A percentile compares a stretch with the other conserved stretches of the same genome.
Conservation (phyloP, 768 basidiomycete species). For the Suillus subaureus region DNA sequence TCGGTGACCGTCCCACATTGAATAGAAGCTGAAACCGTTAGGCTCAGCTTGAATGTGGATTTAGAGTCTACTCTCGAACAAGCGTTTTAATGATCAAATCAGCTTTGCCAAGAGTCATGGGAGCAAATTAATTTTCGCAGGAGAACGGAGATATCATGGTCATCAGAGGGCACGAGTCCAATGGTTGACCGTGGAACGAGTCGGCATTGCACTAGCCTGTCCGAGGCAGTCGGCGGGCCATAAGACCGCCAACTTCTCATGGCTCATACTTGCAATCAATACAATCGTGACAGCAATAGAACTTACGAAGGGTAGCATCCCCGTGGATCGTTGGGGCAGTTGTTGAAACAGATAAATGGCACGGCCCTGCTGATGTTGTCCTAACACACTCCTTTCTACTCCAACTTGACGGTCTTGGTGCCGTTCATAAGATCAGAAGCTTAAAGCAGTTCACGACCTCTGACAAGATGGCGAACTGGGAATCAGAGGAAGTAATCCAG, state of each 20-base stretch:
- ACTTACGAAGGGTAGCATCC: neutral
- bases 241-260: neutral
- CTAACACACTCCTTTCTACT: constrained; percentile 1
- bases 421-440: neutral
- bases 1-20: neutral
- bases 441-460: neutral
- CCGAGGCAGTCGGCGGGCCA: neutral
- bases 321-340: neutral
- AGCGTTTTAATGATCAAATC: neutral
- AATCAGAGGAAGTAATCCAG: constrained; percentile 39
- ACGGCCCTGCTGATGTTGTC: neutral
- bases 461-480: constrained; percentile 42
- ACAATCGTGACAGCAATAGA: neutral
- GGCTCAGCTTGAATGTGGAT: too few relatives aligned
- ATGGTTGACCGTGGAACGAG: neutral
- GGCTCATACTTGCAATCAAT: neutral
- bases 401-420: constrained; percentile 4
- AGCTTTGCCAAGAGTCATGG: neutral
- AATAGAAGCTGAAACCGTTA: neutral
- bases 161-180: too few relatives aligned
- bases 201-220: neutral
- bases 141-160: neutral
- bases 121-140: neutral
- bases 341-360: neutral
- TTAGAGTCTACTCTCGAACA: neutral